phyloP scores from a whole-genome alignment of 306 rosid genomes.

The Corylus heterophylla region DNA sequence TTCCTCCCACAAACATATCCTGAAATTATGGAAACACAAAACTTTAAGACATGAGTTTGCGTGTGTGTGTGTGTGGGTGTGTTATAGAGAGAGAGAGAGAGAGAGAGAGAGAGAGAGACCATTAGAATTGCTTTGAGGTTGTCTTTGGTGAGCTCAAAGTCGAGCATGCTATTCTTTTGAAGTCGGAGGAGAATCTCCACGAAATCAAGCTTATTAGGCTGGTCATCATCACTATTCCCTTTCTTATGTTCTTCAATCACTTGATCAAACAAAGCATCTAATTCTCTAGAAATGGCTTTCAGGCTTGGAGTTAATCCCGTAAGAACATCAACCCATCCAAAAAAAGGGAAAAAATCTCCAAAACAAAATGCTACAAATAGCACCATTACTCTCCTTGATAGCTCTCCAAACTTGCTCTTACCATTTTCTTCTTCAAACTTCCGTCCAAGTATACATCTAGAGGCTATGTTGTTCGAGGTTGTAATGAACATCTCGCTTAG shows the following conservation, averaged over 20 bases:
- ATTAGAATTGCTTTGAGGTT: conserved; percentile 30
- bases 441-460: conserved; percentile 12
- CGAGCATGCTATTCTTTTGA: neutral
- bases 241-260: conserved; percentile 31
- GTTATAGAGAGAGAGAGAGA: neutral
- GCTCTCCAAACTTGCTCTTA: neutral
- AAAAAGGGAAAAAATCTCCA: conserved; percentile 11
- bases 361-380: neutral
- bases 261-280: conserved; percentile 18
- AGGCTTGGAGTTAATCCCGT: conserved; percentile 11
- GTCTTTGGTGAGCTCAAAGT: conserved; percentile 11
- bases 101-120: neutral
- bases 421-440: conserved; percentile 8
- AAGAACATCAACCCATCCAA: conserved; percentile 35
- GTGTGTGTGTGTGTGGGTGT: neutral
- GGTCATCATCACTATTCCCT: neutral
- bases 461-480: neutral
- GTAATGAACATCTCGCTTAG: neutral
- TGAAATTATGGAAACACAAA: neutral
- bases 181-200: conserved; percentile 27
- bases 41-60: neutral
- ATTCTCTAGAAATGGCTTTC: neutral
- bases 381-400: neutral
- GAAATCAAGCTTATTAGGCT: neutral
- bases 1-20: conserved; percentile 37